phyloP scores from a whole-genome alignment of 805 yeast genomes.

The Vanderwaltozyma yarrowii region DNA sequence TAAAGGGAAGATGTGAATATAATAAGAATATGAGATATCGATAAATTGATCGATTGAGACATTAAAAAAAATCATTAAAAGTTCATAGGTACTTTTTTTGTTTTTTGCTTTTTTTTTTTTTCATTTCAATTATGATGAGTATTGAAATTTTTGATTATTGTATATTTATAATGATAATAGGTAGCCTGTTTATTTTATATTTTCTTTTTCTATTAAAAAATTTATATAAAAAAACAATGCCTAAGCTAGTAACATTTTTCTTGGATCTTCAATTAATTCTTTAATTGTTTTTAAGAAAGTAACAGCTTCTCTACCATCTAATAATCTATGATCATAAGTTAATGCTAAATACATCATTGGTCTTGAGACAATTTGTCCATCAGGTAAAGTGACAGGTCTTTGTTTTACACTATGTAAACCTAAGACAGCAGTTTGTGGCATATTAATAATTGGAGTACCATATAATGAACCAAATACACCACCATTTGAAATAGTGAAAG shows the following conservation, averaged over 20 bases:
- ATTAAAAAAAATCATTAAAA: too few relatives aligned
- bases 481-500: slow-evolving; percentile 97
- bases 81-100: too few relatives aligned
- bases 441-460: slow-evolving; percentile 97
- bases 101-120: too few relatives aligned
- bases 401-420: slow-evolving; percentile 97
- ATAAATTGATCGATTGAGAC: too few relatives aligned
- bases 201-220: too few relatives aligned
- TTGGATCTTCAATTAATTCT: slow-evolving; percentile 97
- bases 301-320: slow-evolving; percentile 98
- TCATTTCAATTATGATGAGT: too few relatives aligned
- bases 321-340: slow-evolving; percentile 95
- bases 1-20: too few relatives aligned
- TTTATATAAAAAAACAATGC: too few relatives aligned
- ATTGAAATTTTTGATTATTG: too few relatives aligned
- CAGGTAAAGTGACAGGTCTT: slow-evolving; percentile 86
- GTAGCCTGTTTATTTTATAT: too few relatives aligned
- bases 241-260: slow-evolving; percentile 77
- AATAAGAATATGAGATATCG: too few relatives aligned
- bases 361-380: slow-evolving; percentile 92
- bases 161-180: too few relatives aligned
- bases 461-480: slow-evolving; percentile 97
- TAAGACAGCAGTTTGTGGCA: slow-evolving; percentile 96
- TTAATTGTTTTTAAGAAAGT: slow-evolving; percentile 91
- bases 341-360: slow-evolving; percentile 99